Evolutionary conservation across 768 basidiomycete genomes (phyloP).

Genomic region (Filobasidium wieringae): DNA sequence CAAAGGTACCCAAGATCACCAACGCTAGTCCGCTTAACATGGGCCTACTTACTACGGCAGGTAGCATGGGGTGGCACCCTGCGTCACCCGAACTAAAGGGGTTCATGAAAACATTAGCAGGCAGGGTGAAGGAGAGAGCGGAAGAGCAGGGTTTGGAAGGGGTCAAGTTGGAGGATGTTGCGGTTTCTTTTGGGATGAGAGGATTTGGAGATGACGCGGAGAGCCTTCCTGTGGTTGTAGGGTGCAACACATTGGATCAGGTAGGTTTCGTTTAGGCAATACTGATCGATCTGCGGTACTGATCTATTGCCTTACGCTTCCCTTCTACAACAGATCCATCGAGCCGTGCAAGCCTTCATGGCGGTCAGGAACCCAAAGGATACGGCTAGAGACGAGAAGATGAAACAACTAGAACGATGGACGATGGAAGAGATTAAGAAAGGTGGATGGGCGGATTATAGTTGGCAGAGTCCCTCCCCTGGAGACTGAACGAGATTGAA

Average conservation of each 20-base stretch:
- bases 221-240: slow-evolving; percentile 29
- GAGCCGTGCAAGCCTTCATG: slow-evolving; percentile 3
- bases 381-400: not conserved
- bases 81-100: slow-evolving; percentile 5
- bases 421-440: slow-evolving; percentile 20
- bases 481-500: too few species aligned
- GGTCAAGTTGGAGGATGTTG: slow-evolving; percentile 28
- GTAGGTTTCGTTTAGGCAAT: slow-evolving; percentile 20
- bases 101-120: slow-evolving; percentile 12
- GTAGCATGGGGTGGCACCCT: slow-evolving; percentile 37
- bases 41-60: slow-evolving; percentile 30
- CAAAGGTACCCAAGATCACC: slow-evolving; percentile 23
- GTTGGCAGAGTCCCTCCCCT: slow-evolving; percentile 26
- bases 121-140: slow-evolving; percentile 13
- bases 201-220: slow-evolving; percentile 16
- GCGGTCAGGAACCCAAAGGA: slow-evolving; percentile 5
- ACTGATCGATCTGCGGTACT: not conserved
- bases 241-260: slow-evolving; percentile 32
- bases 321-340: slow-evolving; percentile 9
- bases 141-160: not conserved
- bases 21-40: slow-evolving; percentile 38
- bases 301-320: slow-evolving; percentile 7
- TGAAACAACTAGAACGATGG: slow-evolving; percentile 8
- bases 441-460: slow-evolving; percentile 22
- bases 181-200: slow-evolving; percentile 29